Percentiles rank a stretch among this genome's conserved stretches.
phyloP scores from a whole-genome alignment of 352 stramenopile species.

The Phytophthora melonis region DNA sequence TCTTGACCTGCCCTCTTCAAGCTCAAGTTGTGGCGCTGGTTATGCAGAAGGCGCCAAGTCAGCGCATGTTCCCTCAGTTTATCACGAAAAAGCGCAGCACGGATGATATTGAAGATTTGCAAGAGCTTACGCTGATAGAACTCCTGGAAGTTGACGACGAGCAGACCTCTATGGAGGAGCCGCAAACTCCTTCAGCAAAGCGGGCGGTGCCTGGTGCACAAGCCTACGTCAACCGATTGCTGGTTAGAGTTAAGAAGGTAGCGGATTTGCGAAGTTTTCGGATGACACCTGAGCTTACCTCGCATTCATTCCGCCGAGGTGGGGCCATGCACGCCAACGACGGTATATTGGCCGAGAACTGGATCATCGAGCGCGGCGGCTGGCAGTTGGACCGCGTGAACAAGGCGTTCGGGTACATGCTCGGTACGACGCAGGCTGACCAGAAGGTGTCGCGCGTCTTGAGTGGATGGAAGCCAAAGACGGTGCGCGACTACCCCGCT shows the following conservation, averaged over 20 bases:
- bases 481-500: not conserved
- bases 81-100: not conserved
- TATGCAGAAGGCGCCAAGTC: constrained; percentile 5
- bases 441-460: not conserved
- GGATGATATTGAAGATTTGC: not conserved
- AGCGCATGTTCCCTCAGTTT: constrained; percentile 12
- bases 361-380: not conserved
- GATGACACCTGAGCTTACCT: not conserved
- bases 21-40: constrained; percentile 10
- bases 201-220: not conserved
- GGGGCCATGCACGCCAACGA: not conserved
- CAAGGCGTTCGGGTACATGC: not conserved
- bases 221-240: not conserved
- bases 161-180: too few relatives aligned
- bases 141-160: not conserved
- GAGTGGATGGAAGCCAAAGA: not conserved
- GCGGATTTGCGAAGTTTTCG: not conserved
- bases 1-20: constrained; percentile 22
- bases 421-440: not conserved
- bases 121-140: not conserved
- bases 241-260: not conserved
- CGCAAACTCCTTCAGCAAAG: not conserved
- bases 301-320: not conserved
- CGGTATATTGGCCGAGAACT: not conserved
- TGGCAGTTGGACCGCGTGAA: too few relatives aligned